Evolutionary conservation across 176 grass and related monocot species (phyloP).

Genomic region (Ensete ventricosum): DNA sequence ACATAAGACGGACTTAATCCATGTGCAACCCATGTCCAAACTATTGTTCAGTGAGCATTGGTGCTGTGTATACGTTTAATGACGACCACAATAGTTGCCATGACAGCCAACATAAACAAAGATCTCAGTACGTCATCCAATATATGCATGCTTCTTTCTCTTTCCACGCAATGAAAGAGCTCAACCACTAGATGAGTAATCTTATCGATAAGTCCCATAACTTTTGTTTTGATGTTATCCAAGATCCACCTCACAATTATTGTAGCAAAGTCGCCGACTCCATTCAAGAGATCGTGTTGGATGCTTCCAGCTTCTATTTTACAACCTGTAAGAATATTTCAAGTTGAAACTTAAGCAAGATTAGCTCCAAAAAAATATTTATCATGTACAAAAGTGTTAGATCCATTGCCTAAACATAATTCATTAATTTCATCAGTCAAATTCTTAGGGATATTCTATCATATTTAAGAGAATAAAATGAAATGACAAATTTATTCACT

Average conservation of each 20-base stretch:
- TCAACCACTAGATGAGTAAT: neutral
- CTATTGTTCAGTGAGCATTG: neutral
- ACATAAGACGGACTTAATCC: too few relatives aligned
- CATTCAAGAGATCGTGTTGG: neutral
- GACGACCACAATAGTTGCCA: neutral
- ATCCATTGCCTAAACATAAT: neutral
- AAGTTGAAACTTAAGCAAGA: neutral
- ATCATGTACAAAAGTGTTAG: neutral
- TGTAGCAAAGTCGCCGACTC: neutral
- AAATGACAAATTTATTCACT: too few relatives aligned
- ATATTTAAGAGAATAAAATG: too few relatives aligned
- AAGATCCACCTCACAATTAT: neutral
- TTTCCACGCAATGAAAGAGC: neutral
- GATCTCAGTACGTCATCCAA: neutral
- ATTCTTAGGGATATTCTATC: too few relatives aligned
- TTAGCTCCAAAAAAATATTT: neutral
- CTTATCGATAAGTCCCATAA: neutral
- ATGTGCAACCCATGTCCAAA: too few relatives aligned
- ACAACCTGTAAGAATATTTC: neutral
- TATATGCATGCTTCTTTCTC: neutral
- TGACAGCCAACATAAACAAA: neutral
- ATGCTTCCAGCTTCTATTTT: neutral
- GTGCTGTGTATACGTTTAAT: neutral
- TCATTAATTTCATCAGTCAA: neutral
- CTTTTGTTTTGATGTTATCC: slow-evolving; percentile 6